Percentiles rank a stretch among this genome's conserved stretches.
Conservation (phyloP, 768 basidiomycete species). For the Lyophyllum atratum region DNA sequence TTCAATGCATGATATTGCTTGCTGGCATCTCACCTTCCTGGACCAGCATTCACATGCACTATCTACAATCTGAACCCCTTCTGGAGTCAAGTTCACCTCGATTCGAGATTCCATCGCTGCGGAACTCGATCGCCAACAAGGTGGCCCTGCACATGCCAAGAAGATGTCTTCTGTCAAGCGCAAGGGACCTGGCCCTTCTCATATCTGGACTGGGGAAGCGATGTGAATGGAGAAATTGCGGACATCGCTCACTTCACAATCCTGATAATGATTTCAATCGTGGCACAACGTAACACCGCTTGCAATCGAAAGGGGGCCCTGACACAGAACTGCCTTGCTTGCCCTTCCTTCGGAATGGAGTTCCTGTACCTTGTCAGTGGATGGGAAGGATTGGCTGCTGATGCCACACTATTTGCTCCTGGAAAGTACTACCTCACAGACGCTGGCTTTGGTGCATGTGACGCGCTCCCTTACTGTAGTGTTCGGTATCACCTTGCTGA, state of each 20-base stretch:
- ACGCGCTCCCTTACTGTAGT: constrained; percentile 30
- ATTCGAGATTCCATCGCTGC: neutral
- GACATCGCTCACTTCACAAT: neutral
- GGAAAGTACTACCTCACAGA: constrained; percentile 37
- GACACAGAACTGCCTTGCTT: constrained; percentile 30
- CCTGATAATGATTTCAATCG: too few relatives aligned
- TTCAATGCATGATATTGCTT: neutral
- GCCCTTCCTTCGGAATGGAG: constrained; percentile 25
- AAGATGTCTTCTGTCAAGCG: neutral
- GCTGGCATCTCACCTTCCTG: neutral
- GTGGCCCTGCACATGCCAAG: neutral
- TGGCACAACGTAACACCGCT: neutral
- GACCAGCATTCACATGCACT: neutral
- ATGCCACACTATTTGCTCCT: neutral
- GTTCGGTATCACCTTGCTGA: constrained; percentile 35
- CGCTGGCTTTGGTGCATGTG: constrained; percentile 28
- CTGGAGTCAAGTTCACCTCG: neutral
- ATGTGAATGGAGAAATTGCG: neutral
- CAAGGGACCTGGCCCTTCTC: neutral
- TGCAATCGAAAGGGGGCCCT: constrained; percentile 17
- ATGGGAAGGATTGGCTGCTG: neutral
- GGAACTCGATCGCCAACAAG: neutral
- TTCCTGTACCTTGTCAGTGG: constrained; percentile 14
- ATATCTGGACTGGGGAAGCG: neutral
- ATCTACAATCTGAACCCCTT: neutral